These are phyloP conservation scores for Chaetomiaceae sp. DNA, from an alignment of 2,329 filamentous ascomycete genomes.

Conservation along the genomic window DNA sequence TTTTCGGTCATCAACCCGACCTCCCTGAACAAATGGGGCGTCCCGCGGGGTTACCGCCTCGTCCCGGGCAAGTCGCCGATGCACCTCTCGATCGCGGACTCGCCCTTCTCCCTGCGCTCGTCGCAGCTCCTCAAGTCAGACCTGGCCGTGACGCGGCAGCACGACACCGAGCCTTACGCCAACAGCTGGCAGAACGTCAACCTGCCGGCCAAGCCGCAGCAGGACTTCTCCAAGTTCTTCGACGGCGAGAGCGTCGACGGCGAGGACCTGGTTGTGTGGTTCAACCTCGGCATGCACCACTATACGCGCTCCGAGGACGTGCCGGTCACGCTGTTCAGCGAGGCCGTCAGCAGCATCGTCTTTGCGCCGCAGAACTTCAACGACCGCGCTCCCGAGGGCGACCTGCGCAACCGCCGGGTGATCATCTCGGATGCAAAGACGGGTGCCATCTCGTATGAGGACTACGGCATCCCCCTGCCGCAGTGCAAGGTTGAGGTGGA, in stretches of 20 bases:
- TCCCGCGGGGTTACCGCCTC: conserved; percentile 48
- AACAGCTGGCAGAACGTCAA: conserved; percentile 42
- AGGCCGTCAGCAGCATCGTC: conserved; percentile 40
- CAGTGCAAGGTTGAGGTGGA: conserved; percentile 28
- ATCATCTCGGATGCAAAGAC: conserved; percentile 25
- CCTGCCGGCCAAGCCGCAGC: conserved; percentile 36
- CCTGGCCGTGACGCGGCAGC: conserved; percentile 45
- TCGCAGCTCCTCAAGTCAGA: conserved; percentile 28
- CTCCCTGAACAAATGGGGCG: conserved; percentile 44
- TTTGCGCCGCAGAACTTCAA: conserved; percentile 44
- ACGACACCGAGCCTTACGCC: conserved; percentile 48
- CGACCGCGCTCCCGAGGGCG: conserved; percentile 26
- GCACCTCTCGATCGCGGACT: conserved; percentile 39
- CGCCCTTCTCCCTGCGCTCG: conserved; percentile 42
- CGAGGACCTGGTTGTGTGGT: conserved; percentile 47
- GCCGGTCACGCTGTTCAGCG: conserved; percentile 49
- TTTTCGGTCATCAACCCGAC: conserved; percentile 50
- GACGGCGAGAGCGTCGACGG: conserved; percentile 39
- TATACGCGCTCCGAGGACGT: conserved; percentile 50
- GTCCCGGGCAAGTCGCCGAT: conserved; percentile 36
- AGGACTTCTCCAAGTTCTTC: conserved; percentile 46
- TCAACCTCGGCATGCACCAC: conserved; percentile 54
- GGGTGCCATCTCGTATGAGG: conserved; percentile 28
- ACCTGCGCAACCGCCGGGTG: conserved; percentile 34
- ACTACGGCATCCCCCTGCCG: conserved; percentile 31